Base-by-base conservation (phyloP, 176 grass and related monocot species). In the Oryza coarctata region DNA sequence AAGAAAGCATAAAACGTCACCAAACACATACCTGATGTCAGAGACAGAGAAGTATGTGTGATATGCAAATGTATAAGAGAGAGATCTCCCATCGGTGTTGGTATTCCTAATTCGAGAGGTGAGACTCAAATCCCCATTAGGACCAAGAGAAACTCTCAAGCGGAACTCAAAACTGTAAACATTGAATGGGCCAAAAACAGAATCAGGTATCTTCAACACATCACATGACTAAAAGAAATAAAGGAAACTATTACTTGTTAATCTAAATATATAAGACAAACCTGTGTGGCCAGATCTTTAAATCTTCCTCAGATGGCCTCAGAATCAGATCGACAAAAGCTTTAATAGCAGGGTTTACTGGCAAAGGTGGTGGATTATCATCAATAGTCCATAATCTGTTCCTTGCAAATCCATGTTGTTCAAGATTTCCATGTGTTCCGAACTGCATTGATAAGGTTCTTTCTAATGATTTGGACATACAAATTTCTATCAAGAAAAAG, bases 41-140 rank as follows among this genome's bases (percentile, higher is more conserved):
- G 96, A 95, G 22, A 99, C 93, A 71, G 80, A 91, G 86, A 99
- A 99, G 89, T 99, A 99, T 27, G 96, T 99, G 63, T 93, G 93
- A 69, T 94, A 99, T 32, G 96, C 96, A 83, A 99, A 99, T 32
- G 90, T 93, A 80, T 92, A 99, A 63, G 89, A 90, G 50, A 99
- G 89, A 75, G 88, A 77, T 84, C 82, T 99, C 55, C 91, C 96
- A 85, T 93, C 93, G 36, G 79, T 93, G 76, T 80, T 89, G 15
- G 91, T 97, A 81, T 99, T 99, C 78, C 92, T 91, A 79, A 99
- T 88, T 63, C 96, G 84, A 28, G 96, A 93, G 3, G 96, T 99
- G 14, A 95, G 87, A 63, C 90, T 93, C 80, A 99, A 87, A 79
- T 99, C 93, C 79, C 96, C 96, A 76, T 77, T 78, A 82, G 89